Evolutionary conservation across 495 filamentous ascomycete species (phyloP), one percentile per base, ranked within the genome.

Genomic region (Aspergillus ellipticus): DNA sequence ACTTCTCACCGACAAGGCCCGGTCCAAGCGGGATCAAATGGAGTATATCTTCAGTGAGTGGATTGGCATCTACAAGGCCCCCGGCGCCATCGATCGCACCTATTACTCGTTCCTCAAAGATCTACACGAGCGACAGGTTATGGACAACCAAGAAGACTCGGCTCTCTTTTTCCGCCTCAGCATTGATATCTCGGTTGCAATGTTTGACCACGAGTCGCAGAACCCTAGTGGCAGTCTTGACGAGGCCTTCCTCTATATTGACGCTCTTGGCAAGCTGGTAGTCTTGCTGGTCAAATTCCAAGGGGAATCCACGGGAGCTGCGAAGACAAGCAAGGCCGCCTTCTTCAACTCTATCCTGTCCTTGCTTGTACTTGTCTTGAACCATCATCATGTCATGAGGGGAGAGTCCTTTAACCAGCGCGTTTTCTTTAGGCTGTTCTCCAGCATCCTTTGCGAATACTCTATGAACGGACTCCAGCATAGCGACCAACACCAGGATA

Each of bases 21-120:
- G 73, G 52, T 67, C 78, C 13, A 85, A 84, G 62, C 82, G 83
- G 42, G 87, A 93, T 50, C 92, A 96, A 60, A 83, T 96, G 73
- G 88, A 95, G 62, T 97, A 97, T 64, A 80, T 96, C 41, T 96
- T 99, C 66, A 89, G 87, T 9, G 94, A 97, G 67, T 99, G 94
- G 94, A 81, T 91, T 53, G 83, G 86, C 37, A 80, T 97, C 15
- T 91, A 84, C 75, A 84, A 88, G 68, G 87, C 89, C 47, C 78
- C 81, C 9, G 80, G 83, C 57, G 83, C 85, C 0, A 83, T 83
- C 10, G 88, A 91, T 26, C 89, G 87, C 62, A 80, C 87, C 0
- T 78, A 83, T 50, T 71, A 79, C 7, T 82, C 89, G 2, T 99
- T 97, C 71, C 83, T 97, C 35, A 84, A 86, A 48, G 95, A 97